Base-by-base conservation (phyloP, 1,284 basidiomycete species). In the Tylopilus sp. region DNA sequence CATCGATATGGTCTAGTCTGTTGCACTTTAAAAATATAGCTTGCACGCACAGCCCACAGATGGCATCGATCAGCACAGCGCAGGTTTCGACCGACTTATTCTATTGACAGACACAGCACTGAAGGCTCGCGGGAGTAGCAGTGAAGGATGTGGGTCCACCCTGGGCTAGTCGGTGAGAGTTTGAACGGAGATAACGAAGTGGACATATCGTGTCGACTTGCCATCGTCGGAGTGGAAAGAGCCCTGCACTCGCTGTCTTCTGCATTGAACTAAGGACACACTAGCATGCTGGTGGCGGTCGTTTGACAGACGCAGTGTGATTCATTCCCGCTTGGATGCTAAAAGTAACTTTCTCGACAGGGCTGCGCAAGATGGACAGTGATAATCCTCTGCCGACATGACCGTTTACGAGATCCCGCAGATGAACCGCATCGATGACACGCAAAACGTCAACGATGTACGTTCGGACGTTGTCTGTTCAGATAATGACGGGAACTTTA, bases 121-220 rank as follows among this genome's bases (percentile, higher is more conserved):
- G 9, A 38, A 55, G 55, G 43, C 35, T 59, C 55, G 51, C 55
- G 57, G 57, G 55, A 56, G 36, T n/a, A 18, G n/a, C 7, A 6
- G 23, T 18, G 16, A 8, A 33, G 23, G 5, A 12, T 15, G 10
- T 25, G 30, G 10, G 25, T 49, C 43, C 16, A 11, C 33, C 33
- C 8, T 34, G 33, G 10, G 33, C 1, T 29, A 10, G 4, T 11
- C 8, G 7, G 9, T 34, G 18, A 9, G 6, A 11, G 18, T 3
- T 9, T 34, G 33, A 6, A 6, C 16, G 16, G 33, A 34, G 16
- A 18, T 34, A 15, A 31, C 12, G 30, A 15, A 15, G 12, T 21
- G n/a, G 3, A 10, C 12, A 18, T 4, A 23, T 5, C 11, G 25
- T n/a, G 16, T 25, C 30, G 7, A 30, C 26, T 13, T 13, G 23